phyloP scores from a whole-genome alignment of 2,329 filamentous ascomycete genomes.

The Trichoderma hamatum region DNA sequence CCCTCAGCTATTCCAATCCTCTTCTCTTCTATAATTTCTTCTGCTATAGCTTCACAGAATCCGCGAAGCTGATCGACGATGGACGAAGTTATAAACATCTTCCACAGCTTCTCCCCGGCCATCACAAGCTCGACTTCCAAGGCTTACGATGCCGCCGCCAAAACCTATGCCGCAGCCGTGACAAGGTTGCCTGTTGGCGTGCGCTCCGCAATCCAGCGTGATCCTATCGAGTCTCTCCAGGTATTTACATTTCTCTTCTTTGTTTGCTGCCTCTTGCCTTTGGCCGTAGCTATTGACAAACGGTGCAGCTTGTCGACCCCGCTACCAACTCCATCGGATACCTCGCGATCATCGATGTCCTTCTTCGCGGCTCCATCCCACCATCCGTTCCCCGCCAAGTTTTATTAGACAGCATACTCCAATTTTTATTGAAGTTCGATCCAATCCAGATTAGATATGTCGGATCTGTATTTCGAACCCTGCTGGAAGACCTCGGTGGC shows the following conservation, averaged over 20 bases:
- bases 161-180: slow-evolving; percentile 44
- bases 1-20: background rate
- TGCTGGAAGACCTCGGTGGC: slow-evolving; percentile 48
- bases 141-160: slow-evolving; percentile 46
- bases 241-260: slow-evolving; percentile 35
- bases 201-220: slow-evolving; percentile 37
- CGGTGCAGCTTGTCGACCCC: slow-evolving; percentile 50
- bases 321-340: slow-evolving; percentile 55
- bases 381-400: slow-evolving; percentile 38
- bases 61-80: slow-evolving; percentile 33
- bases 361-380: slow-evolving; percentile 37
- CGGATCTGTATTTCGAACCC: slow-evolving; percentile 46
- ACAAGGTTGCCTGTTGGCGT: slow-evolving; percentile 44
- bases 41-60: background rate
- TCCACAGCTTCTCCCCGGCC: slow-evolving; percentile 49
- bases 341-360: slow-evolving; percentile 50
- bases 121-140: slow-evolving; percentile 36
- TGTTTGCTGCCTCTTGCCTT: background rate
- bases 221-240: slow-evolving; percentile 46
- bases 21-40: background rate
- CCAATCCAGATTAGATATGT: slow-evolving; percentile 56
- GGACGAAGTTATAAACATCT: slow-evolving; percentile 37
- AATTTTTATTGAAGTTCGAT: slow-evolving; percentile 55
- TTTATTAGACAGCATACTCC: slow-evolving; percentile 47
- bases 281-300: background rate